A percentile compares a stretch with the other conserved stretches of the same genome.
Conservation (phyloP, 805 yeast genomes). For the Monosporozyma aerobia region DNA sequence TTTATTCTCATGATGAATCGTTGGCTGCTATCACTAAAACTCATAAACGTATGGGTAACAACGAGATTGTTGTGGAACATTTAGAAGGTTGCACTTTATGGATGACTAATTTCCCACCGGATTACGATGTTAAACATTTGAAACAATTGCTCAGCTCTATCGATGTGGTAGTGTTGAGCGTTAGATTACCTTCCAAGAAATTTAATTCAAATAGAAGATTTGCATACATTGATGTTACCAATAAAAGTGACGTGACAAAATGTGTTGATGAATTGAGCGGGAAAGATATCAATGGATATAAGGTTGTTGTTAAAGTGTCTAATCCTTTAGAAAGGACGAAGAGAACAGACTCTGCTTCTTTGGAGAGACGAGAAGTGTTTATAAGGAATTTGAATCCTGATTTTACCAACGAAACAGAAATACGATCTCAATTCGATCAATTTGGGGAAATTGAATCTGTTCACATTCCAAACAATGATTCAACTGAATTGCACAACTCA, state of each 20-base stretch:
- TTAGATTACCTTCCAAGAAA: constrained; percentile 57
- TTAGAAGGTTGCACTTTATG: constrained; percentile 48
- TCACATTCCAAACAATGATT: constrained; percentile 16
- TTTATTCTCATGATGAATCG: constrained; percentile 38
- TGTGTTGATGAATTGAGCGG: constrained; percentile 40
- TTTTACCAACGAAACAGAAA: constrained; percentile 30
- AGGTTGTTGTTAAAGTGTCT: constrained; percentile 51
- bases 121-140: constrained; percentile 34
- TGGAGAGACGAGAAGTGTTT: constrained; percentile 49
- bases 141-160: constrained; percentile 30
- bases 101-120: constrained; percentile 68
- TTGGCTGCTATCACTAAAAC: constrained; percentile 54
- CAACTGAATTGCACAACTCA: constrained; percentile 39
- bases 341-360: constrained; percentile 36
- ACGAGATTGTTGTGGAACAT: constrained; percentile 38
- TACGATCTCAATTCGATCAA: constrained; percentile 36
- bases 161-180: constrained; percentile 31
- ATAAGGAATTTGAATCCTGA: constrained; percentile 44
- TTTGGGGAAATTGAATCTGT: constrained; percentile 49
- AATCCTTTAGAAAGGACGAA: constrained; percentile 40
- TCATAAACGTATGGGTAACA: constrained; percentile 36
- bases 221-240: constrained; percentile 56
- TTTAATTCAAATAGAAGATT: constrained; percentile 52
- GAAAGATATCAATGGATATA: constrained; percentile 30
- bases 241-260: constrained; percentile 34